Evolutionary conservation across 2,329 filamentous ascomycete genomes (phyloP).

Genomic region (Ophiocordyceps camponoti-floridani): DNA sequence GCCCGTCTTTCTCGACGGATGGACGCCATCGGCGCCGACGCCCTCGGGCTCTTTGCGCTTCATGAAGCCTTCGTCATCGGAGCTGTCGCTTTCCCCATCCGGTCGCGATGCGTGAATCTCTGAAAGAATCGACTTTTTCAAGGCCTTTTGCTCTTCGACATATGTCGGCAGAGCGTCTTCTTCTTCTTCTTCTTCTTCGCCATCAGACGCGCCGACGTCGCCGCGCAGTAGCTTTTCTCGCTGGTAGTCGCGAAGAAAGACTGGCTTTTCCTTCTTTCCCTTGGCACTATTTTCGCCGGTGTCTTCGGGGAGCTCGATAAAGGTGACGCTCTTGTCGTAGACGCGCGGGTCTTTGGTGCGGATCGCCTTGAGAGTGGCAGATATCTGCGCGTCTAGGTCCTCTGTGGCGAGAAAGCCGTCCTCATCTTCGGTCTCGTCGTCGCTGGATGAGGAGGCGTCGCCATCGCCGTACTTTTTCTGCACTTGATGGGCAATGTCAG

Average conservation of each 20-base stretch:
- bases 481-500: conserved; percentile 23
- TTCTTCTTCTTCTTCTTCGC: conserved; percentile 41
- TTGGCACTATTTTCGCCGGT: conserved; percentile 14
- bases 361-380: conserved; percentile 73
- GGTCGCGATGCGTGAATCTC: conserved; percentile 55
- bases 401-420: conserved; percentile 74
- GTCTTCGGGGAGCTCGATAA: conserved; percentile 52
- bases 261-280: conserved; percentile 59
- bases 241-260: conserved; percentile 82
- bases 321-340: conserved; percentile 64
- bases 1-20: conserved; percentile 32
- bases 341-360: conserved; percentile 79
- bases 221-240: conserved; percentile 73
- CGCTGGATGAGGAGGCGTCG: conserved; percentile 39
- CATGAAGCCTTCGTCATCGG: conserved; percentile 49
- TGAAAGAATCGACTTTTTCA: conserved; percentile 61
- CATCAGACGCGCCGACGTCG: conserved; percentile 38
- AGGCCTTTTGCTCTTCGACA: conserved; percentile 68
- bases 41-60: conserved; percentile 45
- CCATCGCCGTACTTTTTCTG: conserved; percentile 56
- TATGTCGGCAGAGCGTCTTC: conserved; percentile 50
- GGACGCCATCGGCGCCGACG: conserved; percentile 25
- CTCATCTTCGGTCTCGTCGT: conserved; percentile 74
- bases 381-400: conserved; percentile 71
- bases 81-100: conserved; percentile 27